phyloP scores from a whole-genome alignment of 2,329 filamentous ascomycete genomes.

The Penicillium olsonii region DNA sequence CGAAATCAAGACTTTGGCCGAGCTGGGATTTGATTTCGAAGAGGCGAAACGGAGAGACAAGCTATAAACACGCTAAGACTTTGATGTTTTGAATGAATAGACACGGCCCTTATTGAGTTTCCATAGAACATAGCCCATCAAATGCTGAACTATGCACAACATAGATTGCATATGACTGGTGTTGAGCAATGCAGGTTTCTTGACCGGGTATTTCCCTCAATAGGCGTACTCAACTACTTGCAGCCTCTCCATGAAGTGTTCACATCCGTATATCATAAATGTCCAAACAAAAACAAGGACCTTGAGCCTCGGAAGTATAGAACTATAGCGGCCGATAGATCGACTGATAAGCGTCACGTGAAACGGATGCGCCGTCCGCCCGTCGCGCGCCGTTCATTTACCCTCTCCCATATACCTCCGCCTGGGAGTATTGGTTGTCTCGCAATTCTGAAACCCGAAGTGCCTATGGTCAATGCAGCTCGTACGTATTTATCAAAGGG shows the following conservation, averaged over 20 bases:
- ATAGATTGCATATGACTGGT: no score
- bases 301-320: background rate
- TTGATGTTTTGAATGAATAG: background rate
- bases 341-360: conserved; percentile 34
- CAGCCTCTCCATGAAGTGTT: no score
- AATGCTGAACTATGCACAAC: no score
- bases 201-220: no score
- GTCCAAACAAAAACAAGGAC: background rate
- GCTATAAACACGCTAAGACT: background rate
- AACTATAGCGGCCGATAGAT: background rate
- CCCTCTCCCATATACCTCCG: conserved; percentile 19
- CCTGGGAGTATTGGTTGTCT: conserved; percentile 6
- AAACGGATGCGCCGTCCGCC: conserved; percentile 27
- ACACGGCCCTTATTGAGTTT: background rate
- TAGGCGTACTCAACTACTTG: no score
- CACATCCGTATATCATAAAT: background rate
- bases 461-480: conserved; percentile 7
- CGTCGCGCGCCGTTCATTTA: conserved; percentile 12
- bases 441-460: conserved; percentile 3
- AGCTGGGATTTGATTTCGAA: conserved; percentile 70
- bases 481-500: background rate
- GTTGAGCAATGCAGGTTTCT: no score
- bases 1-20: conserved; percentile 64
- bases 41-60: conserved; percentile 30
- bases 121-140: no score